Base-by-base conservation (phyloP, 768 basidiomycete species). In the Infundibulicybe gibba region DNA sequence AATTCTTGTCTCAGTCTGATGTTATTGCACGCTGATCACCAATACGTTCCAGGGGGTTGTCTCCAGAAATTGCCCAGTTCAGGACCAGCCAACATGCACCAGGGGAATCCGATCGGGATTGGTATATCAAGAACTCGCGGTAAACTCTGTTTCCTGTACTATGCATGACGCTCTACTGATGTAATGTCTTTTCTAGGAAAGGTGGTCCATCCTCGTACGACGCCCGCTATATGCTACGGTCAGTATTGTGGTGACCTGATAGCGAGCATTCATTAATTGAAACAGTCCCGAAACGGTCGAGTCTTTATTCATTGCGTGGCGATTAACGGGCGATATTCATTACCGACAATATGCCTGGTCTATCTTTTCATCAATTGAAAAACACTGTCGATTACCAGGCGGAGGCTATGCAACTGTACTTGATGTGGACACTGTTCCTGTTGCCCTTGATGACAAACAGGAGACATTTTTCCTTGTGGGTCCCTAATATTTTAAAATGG, bases 61-160 rank as follows among this genome's bases (percentile, higher is more conserved):
- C 89, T 0, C 90, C 92, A 1, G 92, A 97, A 64, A 94, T 97
- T 43, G 91, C 77, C n/a, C 80, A 94, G 65, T 97, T 94, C 68
- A 74, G 79, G 41, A 16, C 15, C 30, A 21, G 35, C 9, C 10
- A 21, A 39, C 43, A 44, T 31, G 41, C 40, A 43, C 48, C 8
- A 2, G 9, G 14, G 19, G 52, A 67, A 68, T 34, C 57, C 66
- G 15, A 61, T 65, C 30, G 69, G 13, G 93, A 94, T 58, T 97
- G 94, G 94, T 95, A 93, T 59, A 93, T 97, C 73, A 93, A 91
- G 60, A 80, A 80, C 19, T 79, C 79, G 15, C 58, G 66, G 86
- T 86, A 43, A 44, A 77, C 57, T 25, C 25, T n/a, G 8, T 25
- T 25, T 25, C 25, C 8, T 8, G 25, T 25, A n/a, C n/a, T 8